These are phyloP conservation scores for Prunus davidiana DNA, from an alignment of 306 rosid genomes.

Conservation along the genomic window DNA sequence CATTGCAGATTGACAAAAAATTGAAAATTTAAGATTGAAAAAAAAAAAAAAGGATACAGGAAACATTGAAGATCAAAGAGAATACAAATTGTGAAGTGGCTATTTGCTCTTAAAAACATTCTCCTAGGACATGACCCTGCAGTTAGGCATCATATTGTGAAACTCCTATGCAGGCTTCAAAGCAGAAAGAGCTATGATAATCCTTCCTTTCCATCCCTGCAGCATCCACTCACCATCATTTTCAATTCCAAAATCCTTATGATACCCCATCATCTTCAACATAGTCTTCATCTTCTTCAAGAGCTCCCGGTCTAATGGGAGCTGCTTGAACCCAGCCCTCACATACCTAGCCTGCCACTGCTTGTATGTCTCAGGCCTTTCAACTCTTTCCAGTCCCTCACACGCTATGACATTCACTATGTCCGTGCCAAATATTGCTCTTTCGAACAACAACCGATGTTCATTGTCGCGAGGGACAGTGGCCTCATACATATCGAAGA, in stretches of 20 bases:
- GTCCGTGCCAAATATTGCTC: constrained; percentile 25
- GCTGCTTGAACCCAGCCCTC: constrained; percentile 33
- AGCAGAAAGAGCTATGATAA: constrained; percentile 16
- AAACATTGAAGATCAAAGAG: neutral
- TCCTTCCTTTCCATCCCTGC: constrained; percentile 43
- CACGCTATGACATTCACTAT: constrained; percentile 28
- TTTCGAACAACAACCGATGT: constrained; percentile 28
- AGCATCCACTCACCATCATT: constrained; percentile 37
- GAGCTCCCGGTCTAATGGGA: constrained; percentile 21
- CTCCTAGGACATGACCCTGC: neutral
- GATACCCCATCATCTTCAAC: constrained; percentile 22
- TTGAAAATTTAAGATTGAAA: neutral
- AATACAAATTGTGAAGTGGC: neutral
- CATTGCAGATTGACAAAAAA: too few relatives aligned
- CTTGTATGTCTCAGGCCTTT: constrained; percentile 34
- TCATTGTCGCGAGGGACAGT: constrained; percentile 22
- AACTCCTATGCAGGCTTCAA: constrained; percentile 27
- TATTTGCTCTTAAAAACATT: too few relatives aligned
- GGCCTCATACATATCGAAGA: constrained; percentile 31
- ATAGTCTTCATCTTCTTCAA: constrained; percentile 5
- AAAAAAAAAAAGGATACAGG: neutral
- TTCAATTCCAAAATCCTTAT: constrained; percentile 29
- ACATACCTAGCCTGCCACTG: constrained; percentile 31
- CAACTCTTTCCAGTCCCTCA: constrained; percentile 36
- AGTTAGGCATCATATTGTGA: neutral